phyloP scores from a whole-genome alignment of 225 moss, liverwort and hornwort genomes.

The Physcomitrium patens region DNA sequence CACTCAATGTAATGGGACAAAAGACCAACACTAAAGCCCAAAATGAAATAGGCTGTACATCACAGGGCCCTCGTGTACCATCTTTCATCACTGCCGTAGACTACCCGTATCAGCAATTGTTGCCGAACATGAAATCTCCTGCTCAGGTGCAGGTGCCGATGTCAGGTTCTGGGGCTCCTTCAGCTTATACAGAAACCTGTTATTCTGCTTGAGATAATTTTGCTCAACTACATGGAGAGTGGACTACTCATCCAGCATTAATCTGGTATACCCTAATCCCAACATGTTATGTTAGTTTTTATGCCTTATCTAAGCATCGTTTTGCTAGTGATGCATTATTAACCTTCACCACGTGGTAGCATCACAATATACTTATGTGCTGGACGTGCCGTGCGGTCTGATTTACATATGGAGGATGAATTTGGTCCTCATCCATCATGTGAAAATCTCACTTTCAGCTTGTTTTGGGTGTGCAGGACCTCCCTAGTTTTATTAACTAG shows the following conservation, averaged over 20 bases:
- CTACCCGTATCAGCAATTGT: slow-evolving; percentile 26
- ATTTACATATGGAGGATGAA: too few relatives aligned
- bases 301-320: background rate
- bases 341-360: too few relatives aligned
- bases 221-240: slow-evolving; percentile 11
- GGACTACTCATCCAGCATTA: slow-evolving; percentile 29
- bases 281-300: too few relatives aligned
- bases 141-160: slow-evolving; percentile 38
- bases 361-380: too few relatives aligned
- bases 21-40: slow-evolving; percentile 22
- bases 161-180: slow-evolving; percentile 33
- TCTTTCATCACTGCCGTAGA: slow-evolving; percentile 38
- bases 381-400: too few relatives aligned
- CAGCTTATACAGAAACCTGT: slow-evolving; percentile 19
- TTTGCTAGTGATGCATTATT: background rate
- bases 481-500: too few relatives aligned
- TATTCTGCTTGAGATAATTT: slow-evolving; percentile 21
- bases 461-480: too few relatives aligned
- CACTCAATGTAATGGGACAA: slow-evolving; percentile 66
- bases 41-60: slow-evolving; percentile 44
- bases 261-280: background rate
- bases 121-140: slow-evolving; percentile 26
- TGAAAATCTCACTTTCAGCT: too few relatives aligned
- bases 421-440: too few relatives aligned
- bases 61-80: slow-evolving; percentile 43